Evolutionary conservation across 2,329 filamentous ascomycete genomes (phyloP), one percentile per base, ranked within the genome.

Genomic region (Arthrinium phaeospermum): DNA sequence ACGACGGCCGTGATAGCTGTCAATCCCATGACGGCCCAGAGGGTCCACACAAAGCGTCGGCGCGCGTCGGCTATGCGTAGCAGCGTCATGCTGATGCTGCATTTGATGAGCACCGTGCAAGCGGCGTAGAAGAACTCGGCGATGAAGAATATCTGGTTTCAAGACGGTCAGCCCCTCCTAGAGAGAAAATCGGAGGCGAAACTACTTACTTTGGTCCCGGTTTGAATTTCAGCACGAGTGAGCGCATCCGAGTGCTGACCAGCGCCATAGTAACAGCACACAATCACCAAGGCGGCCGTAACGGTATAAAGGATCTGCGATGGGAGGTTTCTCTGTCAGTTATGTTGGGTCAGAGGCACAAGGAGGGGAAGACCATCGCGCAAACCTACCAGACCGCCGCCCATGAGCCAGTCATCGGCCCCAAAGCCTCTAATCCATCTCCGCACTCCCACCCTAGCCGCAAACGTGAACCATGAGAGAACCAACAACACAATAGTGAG

Each of bases 121-220:
- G 75, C 79, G n/a, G 80, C 80, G 68, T 83, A 83, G 71, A 83
- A 82, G 70, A 81, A 79, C 71, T 83, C 81, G 51, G 82, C 81
- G 30, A 81, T 81, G 64, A 82, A 82, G 71, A 83, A 82, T 47
- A 78, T 78, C 76, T 82, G 76, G 4, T 41, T 6, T 57, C 5
- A 3, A 6, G n/a, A 34, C 24, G 7, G 7, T 47, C n/a, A 27
- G 44, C n/a, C 14, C 14, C 7, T 41, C 37, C 37, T 10, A 41
- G 37, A 41, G 10, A 41, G 37, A 41, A 41, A 41, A 1, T 41
- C 1, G 7, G 37, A 22, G 19, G 53, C 7, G 7, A 22, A 24
- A 74, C 68, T 64, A 76, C 37, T 34, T 67, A 75, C 74, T 73
- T 79, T 75, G n/a, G 74, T 74, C 27, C 76, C 75, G 67, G 69